Base-by-base conservation (phyloP, 768 basidiomycete genomes). In the Cystobasidium ongulense region DNA sequence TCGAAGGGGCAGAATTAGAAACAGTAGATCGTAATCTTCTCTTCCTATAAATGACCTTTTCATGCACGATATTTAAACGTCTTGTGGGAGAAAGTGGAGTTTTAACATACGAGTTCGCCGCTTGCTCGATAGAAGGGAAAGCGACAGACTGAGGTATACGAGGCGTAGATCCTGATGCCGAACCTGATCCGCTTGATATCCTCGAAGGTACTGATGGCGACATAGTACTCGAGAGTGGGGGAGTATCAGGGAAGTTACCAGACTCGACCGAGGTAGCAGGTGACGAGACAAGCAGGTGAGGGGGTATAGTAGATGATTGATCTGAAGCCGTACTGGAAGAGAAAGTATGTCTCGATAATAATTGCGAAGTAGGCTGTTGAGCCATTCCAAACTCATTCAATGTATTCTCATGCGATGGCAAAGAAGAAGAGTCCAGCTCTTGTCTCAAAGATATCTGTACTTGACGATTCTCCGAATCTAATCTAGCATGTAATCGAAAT, bases 181-280 rank as follows among this genome's bases (percentile, higher is more conserved):
- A 8, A 4, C 46, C 46, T 21, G 46, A 11, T 50, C 46, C 46
- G 21, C 15, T 8, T 11, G 46, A 21, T n/a, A 21, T 21, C 46
- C n/a, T 50, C 7, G 21, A 21, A 8, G 46, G 21, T 50, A 50
- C n/a, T 21, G 46, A 50, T 50, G 46, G n/a, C 3, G 46, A 4
- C 13, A 17, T 17, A 33, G 11, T 17, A 27, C 36, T 50, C 10
- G 68, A 71, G 10, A 71, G 33, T 8, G 68, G 68, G n/a, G 68
- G 68, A 33, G 68, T 71, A 31, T 13, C 39, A 11, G 68, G 68
- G 39, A 57, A 71, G 31, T 35, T 59, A 35, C 46, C 25, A 17
- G 68, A 71, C 38, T 71, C 68, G 23, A 52, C 68, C 1, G 68
- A 57, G 1, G 68, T 53, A 13, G 68, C 54, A 4, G 68, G 68